Evolutionary conservation across 257 asterid genomes (phyloP).

Genomic region (Solanum medicagineum): DNA sequence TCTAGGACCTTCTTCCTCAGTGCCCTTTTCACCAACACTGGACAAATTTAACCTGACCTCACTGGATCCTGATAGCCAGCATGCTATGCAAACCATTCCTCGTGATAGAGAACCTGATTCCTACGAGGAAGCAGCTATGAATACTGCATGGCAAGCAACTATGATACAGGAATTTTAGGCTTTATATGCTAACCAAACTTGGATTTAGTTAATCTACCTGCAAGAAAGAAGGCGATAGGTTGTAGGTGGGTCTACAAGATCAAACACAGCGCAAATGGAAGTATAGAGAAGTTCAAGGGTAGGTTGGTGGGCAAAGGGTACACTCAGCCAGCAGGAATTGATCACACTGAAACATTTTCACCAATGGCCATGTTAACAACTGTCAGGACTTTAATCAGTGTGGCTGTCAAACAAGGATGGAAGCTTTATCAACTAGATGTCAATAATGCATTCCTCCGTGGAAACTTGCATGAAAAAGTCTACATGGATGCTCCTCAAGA

Average conservation of each 20-base stretch:
- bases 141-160: neutral
- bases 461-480: neutral
- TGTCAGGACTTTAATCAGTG: neutral
- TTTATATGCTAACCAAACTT: neutral
- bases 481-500: neutral
- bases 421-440: neutral
- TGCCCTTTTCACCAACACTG: neutral
- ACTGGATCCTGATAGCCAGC: neutral
- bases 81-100: neutral
- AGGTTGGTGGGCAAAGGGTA: neutral
- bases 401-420: neutral
- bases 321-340: neutral
- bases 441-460: neutral
- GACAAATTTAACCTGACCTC: neutral
- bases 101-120: neutral
- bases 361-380: neutral
- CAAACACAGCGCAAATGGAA: neutral
- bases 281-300: neutral
- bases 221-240: neutral
- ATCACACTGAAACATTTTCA: neutral
- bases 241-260: neutral
- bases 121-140: neutral
- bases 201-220: neutral
- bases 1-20: neutral
- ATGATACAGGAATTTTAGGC: neutral